phyloP scores from a whole-genome alignment of 2,329 filamentous ascomycete genomes.

The Penicillium italicum region DNA sequence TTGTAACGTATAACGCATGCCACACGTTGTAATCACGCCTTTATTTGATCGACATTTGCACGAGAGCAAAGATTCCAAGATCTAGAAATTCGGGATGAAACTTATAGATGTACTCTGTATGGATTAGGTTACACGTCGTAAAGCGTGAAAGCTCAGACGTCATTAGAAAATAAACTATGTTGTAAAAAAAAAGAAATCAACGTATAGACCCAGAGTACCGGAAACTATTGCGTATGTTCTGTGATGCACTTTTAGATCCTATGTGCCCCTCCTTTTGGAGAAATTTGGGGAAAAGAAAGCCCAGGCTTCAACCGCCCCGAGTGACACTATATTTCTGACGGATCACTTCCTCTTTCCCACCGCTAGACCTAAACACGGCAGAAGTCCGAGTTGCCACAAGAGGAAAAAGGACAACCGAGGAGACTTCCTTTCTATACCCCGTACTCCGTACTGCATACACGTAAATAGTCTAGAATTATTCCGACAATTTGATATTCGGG shows the following conservation, averaged over 20 bases:
- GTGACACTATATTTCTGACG: slow-evolving; percentile 17
- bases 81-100: neutral
- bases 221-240: slow-evolving; percentile 8
- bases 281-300: neutral
- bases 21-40: neutral
- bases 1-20: neutral
- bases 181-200: neutral
- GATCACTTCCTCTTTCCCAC: slow-evolving; percentile 16
- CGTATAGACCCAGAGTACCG: slow-evolving; percentile 4
- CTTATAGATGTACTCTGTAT: neutral
- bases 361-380: slow-evolving; percentile 11
- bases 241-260: slow-evolving; percentile 9
- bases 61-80: neutral
- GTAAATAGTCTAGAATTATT: neutral
- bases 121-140: neutral
- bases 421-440: neutral
- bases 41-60: slow-evolving; percentile 5
- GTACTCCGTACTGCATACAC: too few relatives aligned
- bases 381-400: neutral
- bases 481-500: neutral
- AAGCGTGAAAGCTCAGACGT: neutral
- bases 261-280: slow-evolving; percentile 2
- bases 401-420: neutral
- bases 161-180: neutral
- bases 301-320: neutral